These are phyloP conservation scores for Trebouxia sp. DNA, from an alignment of 139 green algal genomes.

Conservation along the genomic window DNA sequence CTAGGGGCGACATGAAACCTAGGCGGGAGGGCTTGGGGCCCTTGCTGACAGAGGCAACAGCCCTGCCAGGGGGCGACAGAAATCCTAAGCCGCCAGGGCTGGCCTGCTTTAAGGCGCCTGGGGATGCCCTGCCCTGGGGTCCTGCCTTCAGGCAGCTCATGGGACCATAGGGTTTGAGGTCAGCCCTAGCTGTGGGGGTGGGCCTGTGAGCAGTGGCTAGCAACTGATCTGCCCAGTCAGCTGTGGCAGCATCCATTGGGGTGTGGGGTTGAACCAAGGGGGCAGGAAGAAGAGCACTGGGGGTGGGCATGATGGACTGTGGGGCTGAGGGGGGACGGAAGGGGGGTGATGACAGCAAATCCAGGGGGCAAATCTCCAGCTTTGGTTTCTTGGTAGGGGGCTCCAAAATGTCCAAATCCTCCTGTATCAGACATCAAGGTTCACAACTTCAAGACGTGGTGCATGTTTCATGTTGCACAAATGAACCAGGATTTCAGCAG, in stretches of 20 bases:
- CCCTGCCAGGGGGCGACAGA: not conserved
- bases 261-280: not conserved
- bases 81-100: slow-evolving; percentile 10
- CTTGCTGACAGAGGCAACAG: not conserved
- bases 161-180: not conserved
- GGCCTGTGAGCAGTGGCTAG: slow-evolving; percentile 4
- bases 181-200: slow-evolving; percentile 2
- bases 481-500: no score
- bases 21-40: not conserved
- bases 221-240: slow-evolving; percentile 4
- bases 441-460: no score
- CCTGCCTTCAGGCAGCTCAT: slow-evolving; percentile 1
- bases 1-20: not conserved
- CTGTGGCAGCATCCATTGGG: not conserved
- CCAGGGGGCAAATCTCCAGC: not conserved
- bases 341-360: not conserved
- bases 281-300: slow-evolving; percentile 10
- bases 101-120: not conserved
- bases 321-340: not conserved
- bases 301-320: not conserved
- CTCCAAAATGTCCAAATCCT: slow-evolving; percentile 9
- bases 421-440: no score
- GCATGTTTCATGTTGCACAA: no score
- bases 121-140: not conserved
- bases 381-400: slow-evolving; percentile 8